Base-by-base conservation (phyloP, 2,329 filamentous ascomycete species). In the Leptographium lundbergii region DNA sequence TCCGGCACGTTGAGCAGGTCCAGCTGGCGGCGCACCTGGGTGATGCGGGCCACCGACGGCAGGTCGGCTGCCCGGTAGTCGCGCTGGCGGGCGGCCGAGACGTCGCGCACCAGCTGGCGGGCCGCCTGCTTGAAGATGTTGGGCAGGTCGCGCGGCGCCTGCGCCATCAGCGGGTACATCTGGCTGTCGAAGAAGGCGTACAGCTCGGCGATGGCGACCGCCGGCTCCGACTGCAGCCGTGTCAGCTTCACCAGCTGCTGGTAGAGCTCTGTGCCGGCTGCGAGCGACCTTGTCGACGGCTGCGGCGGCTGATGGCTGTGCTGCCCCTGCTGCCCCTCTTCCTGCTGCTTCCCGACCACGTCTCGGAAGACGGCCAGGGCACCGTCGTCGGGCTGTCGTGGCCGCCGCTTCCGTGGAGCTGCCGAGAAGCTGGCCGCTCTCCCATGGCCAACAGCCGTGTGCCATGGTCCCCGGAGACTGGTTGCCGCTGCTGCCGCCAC, bases 31-130 rank as follows among this genome's bases (percentile, higher is more conserved):
- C 70, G 69, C 34, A 70, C 61, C 56, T 70, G 67, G 34, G 70
- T 73, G 53, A 75, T 72, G 17, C 71, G 69, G 34, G 71, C 65
- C n/a, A 73, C 68, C 25, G 68, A 66, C 5, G 74, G 74, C 51
- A 76, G 67, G 3, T 61, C 59, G 19, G 62, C 57, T 3, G 65
- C 63, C 13, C 65, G 61, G 42, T 71, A 69, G 58, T 72, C 66
- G 1, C 59, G 59, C 47, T 66, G 64, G 61, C 74, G 74, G 47
- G 69, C 70, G 6, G 57, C 57, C 29, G 67, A 62, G 7, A 74
- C 62, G 42, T 66, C 68, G 14, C 66, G 59, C 62, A 75, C 61
- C 19, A 75, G 59, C 32, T 62, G 61, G 13, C 63, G 63, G 4
- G 69, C 65, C 22, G 69, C 64, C 34, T 59, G 65, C 27, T 63